These are phyloP conservation scores for Brassica cretica DNA, from an alignment of 345 rosid species.

Conservation along the genomic window DNA sequence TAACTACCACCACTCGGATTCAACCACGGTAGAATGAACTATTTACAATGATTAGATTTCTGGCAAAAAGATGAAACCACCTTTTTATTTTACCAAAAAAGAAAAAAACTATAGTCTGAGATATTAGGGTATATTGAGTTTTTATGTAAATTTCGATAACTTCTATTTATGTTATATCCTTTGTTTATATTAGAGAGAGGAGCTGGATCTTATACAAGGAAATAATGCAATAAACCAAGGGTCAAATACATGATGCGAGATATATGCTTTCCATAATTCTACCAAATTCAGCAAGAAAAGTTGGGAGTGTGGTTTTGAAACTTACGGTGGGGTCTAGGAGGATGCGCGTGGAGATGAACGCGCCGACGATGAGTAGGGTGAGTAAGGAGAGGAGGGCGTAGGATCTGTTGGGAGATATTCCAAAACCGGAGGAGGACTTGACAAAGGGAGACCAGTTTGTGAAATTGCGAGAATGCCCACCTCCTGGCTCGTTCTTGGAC, in stretches of 20 bases:
- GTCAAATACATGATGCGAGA: neutral
- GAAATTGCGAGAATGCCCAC: constrained; percentile 24
- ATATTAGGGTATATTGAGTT: neutral
- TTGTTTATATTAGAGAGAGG: neutral
- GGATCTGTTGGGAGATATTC: constrained; percentile 38
- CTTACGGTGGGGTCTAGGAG: constrained; percentile 53
- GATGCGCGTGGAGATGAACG: constrained; percentile 65
- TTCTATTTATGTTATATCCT: neutral
- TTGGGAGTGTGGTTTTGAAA: neutral
- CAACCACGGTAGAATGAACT: no score
- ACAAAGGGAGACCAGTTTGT: constrained; percentile 2
- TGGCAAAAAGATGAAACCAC: no score
- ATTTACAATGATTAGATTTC: no score
- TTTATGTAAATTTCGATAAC: neutral
- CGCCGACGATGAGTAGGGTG: constrained; percentile 64
- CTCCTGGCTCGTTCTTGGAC: constrained; percentile 18
- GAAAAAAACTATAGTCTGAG: no score
- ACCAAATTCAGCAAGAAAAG: neutral
- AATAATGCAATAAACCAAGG: neutral
- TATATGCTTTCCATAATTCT: neutral
- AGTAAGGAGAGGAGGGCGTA: constrained; percentile 43
- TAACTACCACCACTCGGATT: no score
- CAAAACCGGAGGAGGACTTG: constrained; percentile 29
- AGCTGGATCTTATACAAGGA: neutral
- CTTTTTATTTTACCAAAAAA: no score